Base-by-base conservation (phyloP, 2,329 filamentous ascomycete genomes). In the Hypoxylon sp. region DNA sequence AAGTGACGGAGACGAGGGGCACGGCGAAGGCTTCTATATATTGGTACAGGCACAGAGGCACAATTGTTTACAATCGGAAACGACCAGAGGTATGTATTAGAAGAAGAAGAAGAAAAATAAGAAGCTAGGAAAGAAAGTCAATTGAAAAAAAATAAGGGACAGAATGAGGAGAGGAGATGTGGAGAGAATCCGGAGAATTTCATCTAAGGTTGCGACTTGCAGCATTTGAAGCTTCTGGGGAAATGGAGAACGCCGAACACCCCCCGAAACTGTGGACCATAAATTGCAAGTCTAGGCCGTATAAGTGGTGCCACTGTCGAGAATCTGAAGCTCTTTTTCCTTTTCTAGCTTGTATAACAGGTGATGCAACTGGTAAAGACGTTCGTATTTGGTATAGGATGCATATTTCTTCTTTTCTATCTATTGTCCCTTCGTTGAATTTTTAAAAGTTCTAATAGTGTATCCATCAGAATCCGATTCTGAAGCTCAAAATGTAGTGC, bases 161-260 rank as follows among this genome's bases (percentile, higher is more conserved):
- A 39, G 22, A 42, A 62, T 31, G 47, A 53, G 59, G 35, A 68
- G 55, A 48, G 29, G 31, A 64, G 46, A 53, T 44, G 66, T 57
- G 59, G 66, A 66, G 59, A 70, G 44, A 31, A 9, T 62, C 64
- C 62, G 63, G 64, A 62, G 67, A 67, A 67, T 51, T 54, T 26
- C 42, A 60, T n/a, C 51, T 53, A 61, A 46, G 42, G 48, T 67
- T 63, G 59, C 63, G 64, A 63, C 42, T 65, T 31, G 44, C 39
- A 53, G 48, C 39, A 52, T 61, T 65, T 66, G 59, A 69, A 59
- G 59, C 59, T 66, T 71, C 66, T 68, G 68, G 65, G 58, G 54
- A 63, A 68, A 65, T 69, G 67, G 67, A 70, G 63, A 66, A 70
- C 54, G 66, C 66, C 65, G 69, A 71, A 60, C 22, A 37, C 59